Evolutionary conservation across 1,284 basidiomycete species (phyloP), one percentile per base, ranked within the genome.

Genomic region (Crepidotus sp.): DNA sequence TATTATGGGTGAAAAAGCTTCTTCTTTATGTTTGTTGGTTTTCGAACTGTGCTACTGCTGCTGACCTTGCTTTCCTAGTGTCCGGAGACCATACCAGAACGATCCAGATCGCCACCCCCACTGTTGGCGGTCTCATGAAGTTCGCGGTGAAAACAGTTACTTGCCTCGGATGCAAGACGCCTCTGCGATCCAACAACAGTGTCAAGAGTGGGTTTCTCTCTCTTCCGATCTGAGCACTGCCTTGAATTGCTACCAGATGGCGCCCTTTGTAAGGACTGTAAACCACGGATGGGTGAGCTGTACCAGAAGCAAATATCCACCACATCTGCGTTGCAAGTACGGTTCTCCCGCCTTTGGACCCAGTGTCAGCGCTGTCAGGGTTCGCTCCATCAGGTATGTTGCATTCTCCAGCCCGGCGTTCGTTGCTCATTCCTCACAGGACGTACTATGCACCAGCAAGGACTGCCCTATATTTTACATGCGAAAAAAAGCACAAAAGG

Each of bases 391-490:
- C 91, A 94, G 71, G 89, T 89, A 53, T 49, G 33, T 4, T 11
- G 15, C 3, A 38, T 36, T 17, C n/a, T 41, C 1, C 44, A 31
- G 9, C 17, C 35, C 18, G 21, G 36, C 29, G 6, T 26, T 31
- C 14, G 6, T 25, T 26, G 43, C 51, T 38, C 15, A 14, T 26
- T 30, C 34, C 38, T 3, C 42, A 11, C 51, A 95, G 83, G 95
- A 98, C 59, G 95, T 98, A 14, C 71, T 98, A 29, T 98, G 95
- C 59, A 89, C 89, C 0, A 95, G 90, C 59, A 94, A 90, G 59
- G 95, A 98, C 64, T 98, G 95, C 55, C 95, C 95, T 0, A 98
- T 98, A 52, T 98, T 94, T 64, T 98, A 98, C 62, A 92, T 95
- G 80, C 71, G 95, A 31, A 96, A 95, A 63, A 95, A 95, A 57